phyloP scores from a whole-genome alignment of 2,329 filamentous ascomycete genomes.

The Lachnellula occidentalis region DNA sequence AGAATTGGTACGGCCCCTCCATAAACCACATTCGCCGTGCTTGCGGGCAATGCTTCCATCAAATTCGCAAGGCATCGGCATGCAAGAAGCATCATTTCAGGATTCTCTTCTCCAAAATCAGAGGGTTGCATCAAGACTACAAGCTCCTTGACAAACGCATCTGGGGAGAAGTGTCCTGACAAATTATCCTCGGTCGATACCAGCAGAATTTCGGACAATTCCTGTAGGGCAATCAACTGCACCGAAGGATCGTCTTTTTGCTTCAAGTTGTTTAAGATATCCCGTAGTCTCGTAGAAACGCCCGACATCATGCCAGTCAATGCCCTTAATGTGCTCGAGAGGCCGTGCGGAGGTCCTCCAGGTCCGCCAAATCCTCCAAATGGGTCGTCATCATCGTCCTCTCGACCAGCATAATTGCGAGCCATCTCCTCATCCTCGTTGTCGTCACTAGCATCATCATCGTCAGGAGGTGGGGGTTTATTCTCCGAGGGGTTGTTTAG shows the following conservation, averaged over 20 bases:
- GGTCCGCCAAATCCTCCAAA: conserved; percentile 64
- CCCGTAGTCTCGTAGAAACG: conserved; percentile 71
- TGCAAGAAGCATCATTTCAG: conserved; percentile 94
- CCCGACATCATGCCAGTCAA: conserved; percentile 90
- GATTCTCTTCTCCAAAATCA: conserved; percentile 80
- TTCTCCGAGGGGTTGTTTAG: conserved; percentile 40
- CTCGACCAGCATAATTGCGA: conserved; percentile 45
- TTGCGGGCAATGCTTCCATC: conserved; percentile 92
- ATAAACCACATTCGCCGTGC: conserved; percentile 93
- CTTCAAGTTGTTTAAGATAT: conserved; percentile 68
- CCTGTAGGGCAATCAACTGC: conserved; percentile 87
- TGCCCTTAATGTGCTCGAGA: conserved; percentile 78
- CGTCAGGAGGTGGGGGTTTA: conserved; percentile 18
- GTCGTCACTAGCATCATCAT: conserved; percentile 47
- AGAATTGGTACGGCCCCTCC: conserved; percentile 92
- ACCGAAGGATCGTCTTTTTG: conserved; percentile 80
- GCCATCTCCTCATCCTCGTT: conserved; percentile 59
- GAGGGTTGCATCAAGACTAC: conserved; percentile 87
- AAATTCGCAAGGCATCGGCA: conserved; percentile 94
- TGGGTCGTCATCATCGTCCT: conserved; percentile 55
- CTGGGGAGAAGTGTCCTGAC: conserved; percentile 88
- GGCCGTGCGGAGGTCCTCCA: conserved; percentile 54
- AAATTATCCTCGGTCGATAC: conserved; percentile 97
- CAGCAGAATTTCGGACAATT: conserved; percentile 86
- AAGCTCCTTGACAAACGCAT: conserved; percentile 92